A percentile compares a stretch with the other conserved stretches of the same genome.
phyloP scores from a whole-genome alignment of 2,329 filamentous ascomycete species.

The Mariannaea elegans region DNA sequence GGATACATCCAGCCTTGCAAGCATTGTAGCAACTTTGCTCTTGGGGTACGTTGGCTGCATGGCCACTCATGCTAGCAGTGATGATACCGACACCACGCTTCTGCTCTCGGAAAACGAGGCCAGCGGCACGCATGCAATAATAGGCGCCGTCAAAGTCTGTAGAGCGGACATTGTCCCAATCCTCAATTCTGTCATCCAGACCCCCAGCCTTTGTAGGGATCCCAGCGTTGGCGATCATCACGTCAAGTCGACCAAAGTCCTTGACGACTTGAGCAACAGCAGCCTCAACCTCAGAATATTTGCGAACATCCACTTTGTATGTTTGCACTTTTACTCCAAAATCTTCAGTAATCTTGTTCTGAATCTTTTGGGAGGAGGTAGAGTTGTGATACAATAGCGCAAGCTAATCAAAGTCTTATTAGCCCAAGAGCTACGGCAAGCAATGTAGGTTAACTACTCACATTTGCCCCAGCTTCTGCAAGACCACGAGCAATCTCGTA shows the following conservation, averaged over 20 bases:
- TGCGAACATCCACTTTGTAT: conserved; percentile 31
- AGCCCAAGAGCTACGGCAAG: not conserved
- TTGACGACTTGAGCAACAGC: conserved; percentile 40
- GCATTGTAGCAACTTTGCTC: conserved; percentile 55
- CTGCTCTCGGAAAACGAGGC: conserved; percentile 45
- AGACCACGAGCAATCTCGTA: conserved; percentile 26
- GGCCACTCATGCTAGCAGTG: conserved; percentile 47
- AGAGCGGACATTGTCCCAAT: conserved; percentile 42
- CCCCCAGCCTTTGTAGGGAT: conserved; percentile 44
- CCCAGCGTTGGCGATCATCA: conserved; percentile 48
- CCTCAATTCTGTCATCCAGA: conserved; percentile 42
- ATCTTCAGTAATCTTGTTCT: conserved; percentile 22
- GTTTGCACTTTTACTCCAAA: conserved; percentile 28
- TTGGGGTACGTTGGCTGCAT: conserved; percentile 49
- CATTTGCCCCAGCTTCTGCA: conserved; percentile 29
- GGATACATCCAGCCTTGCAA: conserved; percentile 53
- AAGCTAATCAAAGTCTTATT: conserved; percentile 14
- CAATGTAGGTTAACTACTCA: not conserved
- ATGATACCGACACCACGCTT: conserved; percentile 46
- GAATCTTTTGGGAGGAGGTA: conserved; percentile 11
- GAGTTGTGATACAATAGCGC: conserved; percentile 29
- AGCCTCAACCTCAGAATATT: conserved; percentile 37
- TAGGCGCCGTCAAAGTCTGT: conserved; percentile 46
- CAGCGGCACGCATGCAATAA: conserved; percentile 46
- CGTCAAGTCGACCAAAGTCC: conserved; percentile 46